Evolutionary conservation across 2,329 filamentous ascomycete genomes (phyloP), one percentile per base, ranked within the genome.

Genomic region (Zymoseptoria ardabiliae): DNA sequence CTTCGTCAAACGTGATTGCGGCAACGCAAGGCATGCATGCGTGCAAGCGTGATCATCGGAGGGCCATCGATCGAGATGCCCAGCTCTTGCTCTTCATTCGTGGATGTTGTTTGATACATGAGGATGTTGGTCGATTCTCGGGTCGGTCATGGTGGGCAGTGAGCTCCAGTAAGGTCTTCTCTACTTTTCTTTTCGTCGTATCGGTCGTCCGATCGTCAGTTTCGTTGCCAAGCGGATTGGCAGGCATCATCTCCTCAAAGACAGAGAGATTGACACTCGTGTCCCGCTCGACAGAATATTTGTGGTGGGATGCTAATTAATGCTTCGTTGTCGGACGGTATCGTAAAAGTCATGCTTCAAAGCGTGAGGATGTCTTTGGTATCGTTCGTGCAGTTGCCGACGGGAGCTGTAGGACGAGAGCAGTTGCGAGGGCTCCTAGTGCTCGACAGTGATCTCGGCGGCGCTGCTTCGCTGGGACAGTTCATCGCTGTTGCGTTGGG

Each of bases 401-500:
- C 22, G 20, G 7, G n/a, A 51, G 50, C 50, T 5, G 58, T 56
- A 20, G 22, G 21, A 22, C 41, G 50, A 49, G 48, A 59, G 49
- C 22, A 52, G 35, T 41, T 56, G 54, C 21, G 17, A 53, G 48
- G 35, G 54, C 73, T 74, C 55, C 66, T 68, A 72, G 57, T 83
- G 84, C 76, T 85, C 84, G 68, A 85, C 83, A 68, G 85, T 83
- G 70, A 86, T 85, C 71, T 85, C 82, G 64, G 85, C 80, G 59
- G 81, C 80, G 61, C 69, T 72, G 62, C 81, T 83, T 68, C 80
- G 82, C 65, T 82, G 79, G 58, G 82, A 82, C 60, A 86, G 75
- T 71, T 87, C 84, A 67, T 87, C 84, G 71, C 83, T 86, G 68
- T 82, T 82, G 65, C 83, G 82, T 58, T 79, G 74, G 67, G 82